Percentiles rank a stretch among this genome's conserved stretches.
Evolutionary conservation across 2,329 filamentous ascomycete genomes (phyloP).

Genomic region (Fusarium zealandicum): DNA sequence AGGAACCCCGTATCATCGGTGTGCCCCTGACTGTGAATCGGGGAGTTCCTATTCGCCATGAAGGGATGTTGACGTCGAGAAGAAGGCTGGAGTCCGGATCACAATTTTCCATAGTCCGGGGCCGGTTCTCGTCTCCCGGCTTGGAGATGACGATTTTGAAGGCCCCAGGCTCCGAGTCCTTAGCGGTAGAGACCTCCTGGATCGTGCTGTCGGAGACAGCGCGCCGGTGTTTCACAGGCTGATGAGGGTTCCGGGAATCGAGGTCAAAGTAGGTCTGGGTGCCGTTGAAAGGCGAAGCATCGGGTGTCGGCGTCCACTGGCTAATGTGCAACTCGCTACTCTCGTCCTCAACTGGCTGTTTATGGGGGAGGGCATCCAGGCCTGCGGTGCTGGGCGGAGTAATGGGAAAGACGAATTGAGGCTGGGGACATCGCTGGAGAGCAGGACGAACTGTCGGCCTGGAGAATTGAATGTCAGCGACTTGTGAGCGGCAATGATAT

Average conservation of each 20-base stretch:
- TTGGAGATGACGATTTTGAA: slow-evolving; percentile 84
- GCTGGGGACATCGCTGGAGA: slow-evolving; percentile 67
- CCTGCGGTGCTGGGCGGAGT: slow-evolving; percentile 67
- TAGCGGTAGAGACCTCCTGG: slow-evolving; percentile 65
- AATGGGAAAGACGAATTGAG: slow-evolving; percentile 65
- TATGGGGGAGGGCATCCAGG: slow-evolving; percentile 55
- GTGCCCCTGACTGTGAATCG: slow-evolving; percentile 80
- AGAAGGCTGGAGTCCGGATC: slow-evolving; percentile 56
- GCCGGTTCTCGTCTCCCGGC: slow-evolving; percentile 64
- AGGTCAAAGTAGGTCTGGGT: slow-evolving; percentile 45
- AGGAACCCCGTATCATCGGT: slow-evolving; percentile 80
- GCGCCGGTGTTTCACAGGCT: slow-evolving; percentile 58
- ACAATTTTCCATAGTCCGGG: slow-evolving; percentile 69
- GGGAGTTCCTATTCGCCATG: slow-evolving; percentile 83
- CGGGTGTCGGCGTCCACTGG: slow-evolving; percentile 55
- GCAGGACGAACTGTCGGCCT: slow-evolving; percentile 69
- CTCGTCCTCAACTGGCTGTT: slow-evolving; percentile 37
- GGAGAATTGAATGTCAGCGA: slow-evolving; percentile 32
- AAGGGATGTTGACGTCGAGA: slow-evolving; percentile 80
- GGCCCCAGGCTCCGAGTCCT: slow-evolving; percentile 67
- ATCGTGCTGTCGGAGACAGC: slow-evolving; percentile 80
- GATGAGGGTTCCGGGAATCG: slow-evolving; percentile 27
- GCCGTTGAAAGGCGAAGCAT: slow-evolving; percentile 48
- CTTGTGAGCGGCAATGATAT: slow-evolving; percentile 24
- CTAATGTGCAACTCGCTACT: slow-evolving; percentile 42